These are phyloP conservation scores for Talaromyces adpressus DNA, from an alignment of 495 filamentous ascomycete species.

Conservation along the genomic window DNA sequence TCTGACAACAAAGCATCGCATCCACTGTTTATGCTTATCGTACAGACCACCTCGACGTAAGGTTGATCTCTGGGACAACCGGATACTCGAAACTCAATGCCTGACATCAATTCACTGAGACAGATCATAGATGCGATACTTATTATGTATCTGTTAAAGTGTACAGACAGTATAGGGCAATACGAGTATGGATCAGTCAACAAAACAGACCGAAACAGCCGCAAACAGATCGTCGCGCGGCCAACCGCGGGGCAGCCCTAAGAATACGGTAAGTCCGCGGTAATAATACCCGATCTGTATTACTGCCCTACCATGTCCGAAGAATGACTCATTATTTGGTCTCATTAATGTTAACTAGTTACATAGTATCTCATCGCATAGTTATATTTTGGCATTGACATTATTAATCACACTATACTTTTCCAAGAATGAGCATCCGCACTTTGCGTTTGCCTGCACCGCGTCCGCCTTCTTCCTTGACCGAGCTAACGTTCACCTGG, in stretches of 20 bases:
- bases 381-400: background rate
- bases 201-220: background rate
- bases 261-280: background rate
- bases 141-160: too few relatives aligned
- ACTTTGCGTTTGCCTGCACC: slow-evolving; percentile 81
- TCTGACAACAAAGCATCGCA: slow-evolving; percentile 7
- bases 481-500: slow-evolving; percentile 76
- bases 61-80: background rate
- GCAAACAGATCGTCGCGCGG: slow-evolving; percentile 5
- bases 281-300: background rate
- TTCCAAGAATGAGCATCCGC: slow-evolving; percentile 27
- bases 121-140: too few relatives aligned
- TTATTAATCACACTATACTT: background rate
- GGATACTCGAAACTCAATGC: too few relatives aligned
- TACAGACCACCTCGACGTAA: background rate
- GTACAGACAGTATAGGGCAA: background rate
- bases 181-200: background rate
- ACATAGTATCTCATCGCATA: background rate
- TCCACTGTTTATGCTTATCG: background rate
- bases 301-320: background rate
- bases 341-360: background rate
- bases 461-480: slow-evolving; percentile 67
- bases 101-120: too few relatives aligned
- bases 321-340: background rate
- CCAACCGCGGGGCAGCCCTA: slow-evolving; percentile 4